These are phyloP conservation scores for Codiaeum variegatum DNA, from an alignment of 441 rosid species.

Conservation along the genomic window DNA sequence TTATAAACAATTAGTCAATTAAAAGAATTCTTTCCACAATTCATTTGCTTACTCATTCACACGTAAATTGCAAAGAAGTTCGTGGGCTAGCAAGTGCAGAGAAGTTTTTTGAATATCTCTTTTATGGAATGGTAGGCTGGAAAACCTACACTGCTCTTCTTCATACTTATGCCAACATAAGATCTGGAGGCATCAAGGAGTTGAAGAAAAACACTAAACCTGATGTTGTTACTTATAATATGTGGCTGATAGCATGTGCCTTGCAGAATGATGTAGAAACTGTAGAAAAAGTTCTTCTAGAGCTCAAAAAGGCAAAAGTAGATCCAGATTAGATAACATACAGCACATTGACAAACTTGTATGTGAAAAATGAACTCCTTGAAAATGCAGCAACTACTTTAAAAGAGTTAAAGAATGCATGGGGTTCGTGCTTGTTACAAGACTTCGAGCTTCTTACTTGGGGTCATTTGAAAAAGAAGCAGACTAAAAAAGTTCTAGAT, in stretches of 20 bases:
- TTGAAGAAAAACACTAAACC: constrained; percentile 55
- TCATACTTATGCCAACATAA: constrained; percentile 58
- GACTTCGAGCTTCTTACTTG: constrained; percentile 76
- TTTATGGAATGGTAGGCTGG: constrained; percentile 63
- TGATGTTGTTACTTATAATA: constrained; percentile 68
- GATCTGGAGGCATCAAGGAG: constrained; percentile 44
- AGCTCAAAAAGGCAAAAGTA: constrained; percentile 53
- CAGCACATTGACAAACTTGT: constrained; percentile 60
- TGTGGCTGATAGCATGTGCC: constrained; percentile 59
- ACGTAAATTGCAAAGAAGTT: constrained; percentile 63
- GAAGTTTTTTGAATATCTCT: constrained; percentile 80
- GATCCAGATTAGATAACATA: constrained; percentile 86
- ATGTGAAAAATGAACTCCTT: constrained; percentile 42
- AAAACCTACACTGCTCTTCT: constrained; percentile 73
- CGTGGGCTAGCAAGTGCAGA: constrained; percentile 70
- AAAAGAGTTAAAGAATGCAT: constrained; percentile 92
- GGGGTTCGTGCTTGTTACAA: constrained; percentile 63
- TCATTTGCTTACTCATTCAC: too few species aligned
- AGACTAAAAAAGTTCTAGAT: constrained; percentile 50
- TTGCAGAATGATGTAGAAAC: constrained; percentile 49
- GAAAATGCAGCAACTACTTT: constrained; percentile 60
- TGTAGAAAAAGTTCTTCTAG: constrained; percentile 57
- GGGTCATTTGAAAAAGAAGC: constrained; percentile 53
- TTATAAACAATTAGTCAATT: too few species aligned
- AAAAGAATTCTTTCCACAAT: too few species aligned